Evolutionary conservation across 805 yeast genomes (phyloP).

Genomic region (Candida morakotiae): DNA sequence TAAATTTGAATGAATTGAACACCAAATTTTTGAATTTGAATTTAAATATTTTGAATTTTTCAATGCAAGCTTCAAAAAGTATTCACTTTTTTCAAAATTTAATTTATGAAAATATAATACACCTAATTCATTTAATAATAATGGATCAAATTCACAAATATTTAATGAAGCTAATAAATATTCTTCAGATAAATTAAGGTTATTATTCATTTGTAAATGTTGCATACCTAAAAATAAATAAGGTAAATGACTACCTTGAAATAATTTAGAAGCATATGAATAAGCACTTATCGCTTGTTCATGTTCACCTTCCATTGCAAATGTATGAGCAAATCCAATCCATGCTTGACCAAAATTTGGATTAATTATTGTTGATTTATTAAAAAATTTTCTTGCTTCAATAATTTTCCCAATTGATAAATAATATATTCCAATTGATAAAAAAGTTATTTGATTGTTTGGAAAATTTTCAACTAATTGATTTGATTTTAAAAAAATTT

Average conservation of each 20-base stretch:
- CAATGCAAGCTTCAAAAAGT: slow-evolving; percentile 65
- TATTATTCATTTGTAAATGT: slow-evolving; percentile 84
- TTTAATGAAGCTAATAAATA: slow-evolving; percentile 71
- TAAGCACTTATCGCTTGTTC: slow-evolving; percentile 98
- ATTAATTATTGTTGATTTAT: slow-evolving; percentile 81
- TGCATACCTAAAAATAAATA: slow-evolving; percentile 93
- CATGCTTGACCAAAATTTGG: slow-evolving; percentile 94
- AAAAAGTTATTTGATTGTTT: slow-evolving; percentile 79
- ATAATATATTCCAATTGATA: slow-evolving; percentile 89
- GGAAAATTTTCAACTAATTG: slow-evolving; percentile 84
- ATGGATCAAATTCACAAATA: slow-evolving; percentile 81
- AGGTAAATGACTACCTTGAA: slow-evolving; percentile 89
- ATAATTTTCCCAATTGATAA: slow-evolving; percentile 64
- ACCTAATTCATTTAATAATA: slow-evolving; percentile 86
- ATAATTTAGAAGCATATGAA: slow-evolving; percentile 89
- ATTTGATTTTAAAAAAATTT: slow-evolving; percentile 76
- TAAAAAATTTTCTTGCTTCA: slow-evolving; percentile 84
- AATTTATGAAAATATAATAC: slow-evolving; percentile 80
- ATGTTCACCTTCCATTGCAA: slow-evolving; percentile 97
- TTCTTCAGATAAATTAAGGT: slow-evolving; percentile 79
- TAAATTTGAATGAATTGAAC: slow-evolving; percentile 78
- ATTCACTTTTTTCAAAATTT: slow-evolving; percentile 65
- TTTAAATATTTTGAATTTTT: slow-evolving; percentile 63
- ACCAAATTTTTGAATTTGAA: slow-evolving; percentile 79
- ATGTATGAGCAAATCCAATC: slow-evolving; percentile 98